Evolutionary conservation across 805 yeast genomes (phyloP), one percentile per base, ranked within the genome.

Genomic region (Candida maris): DNA sequence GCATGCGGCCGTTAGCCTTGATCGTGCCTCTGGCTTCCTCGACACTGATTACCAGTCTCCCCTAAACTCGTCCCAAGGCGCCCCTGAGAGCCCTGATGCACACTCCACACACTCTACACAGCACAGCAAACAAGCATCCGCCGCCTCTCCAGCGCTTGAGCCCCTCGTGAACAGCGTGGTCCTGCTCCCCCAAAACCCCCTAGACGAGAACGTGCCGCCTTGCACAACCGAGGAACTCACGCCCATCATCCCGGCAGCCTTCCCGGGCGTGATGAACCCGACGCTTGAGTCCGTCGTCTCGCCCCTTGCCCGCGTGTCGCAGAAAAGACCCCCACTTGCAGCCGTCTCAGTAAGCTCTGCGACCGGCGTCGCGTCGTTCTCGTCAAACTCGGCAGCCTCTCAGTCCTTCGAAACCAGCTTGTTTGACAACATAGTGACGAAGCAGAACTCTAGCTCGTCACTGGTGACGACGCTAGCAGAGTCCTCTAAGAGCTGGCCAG

Each of bases 211-310:
- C 4, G 27, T 46, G 1, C 57, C 59, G 2, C 60, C 60, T 10
- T 54, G 56, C 37, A 45, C 56, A 10, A 36, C 56, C 2, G 59
- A 54, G 18, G 54, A 53, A 32, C 37, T 53, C 29, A 49, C 58
- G 4, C 59, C 58, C 10, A 48, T 53, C 6, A 27, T 52, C 13
- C 55, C 59, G 4, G 22, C 35, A 4, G 7, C 31, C n/a, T 28
- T 16, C 14, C 20, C 19, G 31, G 20, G 31, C 9, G 13, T 18
- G 8, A 18, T 15, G n/a, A 26, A 26, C 29, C 29, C 16, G 8
- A 26, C 13, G 8, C 18, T 28, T 7, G 33, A 42, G 8, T 25
- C 33, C 22, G 14, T 26, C 7, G 15, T 34, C 2, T 35, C 44
- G 4, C 41, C 45, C 17, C 19, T 16, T 16, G 26, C 22, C 18